Evolutionary conservation across 352 stramenopile species (phyloP), one percentile per base, ranked within the genome.

Genomic region (Thalassiosira oceanica): DNA sequence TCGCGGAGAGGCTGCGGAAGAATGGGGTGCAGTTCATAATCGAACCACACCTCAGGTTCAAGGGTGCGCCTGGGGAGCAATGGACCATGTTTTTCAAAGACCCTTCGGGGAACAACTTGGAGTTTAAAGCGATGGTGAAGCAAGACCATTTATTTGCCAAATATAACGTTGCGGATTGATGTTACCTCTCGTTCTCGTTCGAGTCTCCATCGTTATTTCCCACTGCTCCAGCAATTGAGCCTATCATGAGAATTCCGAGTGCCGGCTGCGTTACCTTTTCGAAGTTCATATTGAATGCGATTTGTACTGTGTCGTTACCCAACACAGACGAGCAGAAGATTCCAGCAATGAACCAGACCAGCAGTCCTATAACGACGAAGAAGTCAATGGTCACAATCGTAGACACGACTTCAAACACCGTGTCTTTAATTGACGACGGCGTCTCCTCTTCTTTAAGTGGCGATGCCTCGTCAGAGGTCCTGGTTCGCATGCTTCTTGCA

Each of bases 61-160:
- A 92, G 36, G 95, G 93, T 18, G 84, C 88, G 61, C 95, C 96
- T 50, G 95, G 96, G 4, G 96, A 99, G 74, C 96, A 99, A 71
- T 98, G 92, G 91, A 99, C 96, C 28, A 99, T 99, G 96, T 99
- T 99, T 80, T 99, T 99, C 61, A n/a, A n/a, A n/a, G n/a, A n/a
- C n/a, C n/a, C n/a, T n/a, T n/a, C n/a, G n/a, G n/a, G n/a, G n/a
- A n/a, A n/a, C n/a, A n/a, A n/a, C n/a, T n/a, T n/a, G n/a, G n/a
- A n/a, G n/a, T n/a, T n/a, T n/a, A n/a, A n/a, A n/a, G n/a, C n/a
- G n/a, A n/a, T n/a, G n/a, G n/a, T n/a, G n/a, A n/a, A n/a, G n/a
- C n/a, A n/a, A n/a, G n/a, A n/a, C n/a, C n/a, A n/a, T n/a, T n/a
- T n/a, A n/a, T n/a, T n/a, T n/a, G n/a, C n/a, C n/a, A n/a, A n/a